Percentiles rank a stretch among this genome's conserved stretches.
Conservation (phyloP, 2,329 filamentous ascomycete genomes). For the Fusarium anguioides region DNA sequence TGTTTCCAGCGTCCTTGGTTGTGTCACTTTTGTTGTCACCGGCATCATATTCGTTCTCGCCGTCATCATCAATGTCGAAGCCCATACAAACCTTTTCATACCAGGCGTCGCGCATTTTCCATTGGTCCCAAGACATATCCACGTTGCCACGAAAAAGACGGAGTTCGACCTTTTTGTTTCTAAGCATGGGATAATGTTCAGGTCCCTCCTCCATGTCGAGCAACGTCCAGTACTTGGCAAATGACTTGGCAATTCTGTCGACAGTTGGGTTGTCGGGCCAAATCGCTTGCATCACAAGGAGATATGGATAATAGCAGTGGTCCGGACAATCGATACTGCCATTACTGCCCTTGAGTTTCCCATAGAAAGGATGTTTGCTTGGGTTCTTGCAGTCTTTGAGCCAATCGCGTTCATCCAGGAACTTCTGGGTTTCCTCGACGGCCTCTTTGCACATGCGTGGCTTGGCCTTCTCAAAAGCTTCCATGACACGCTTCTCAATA, state of each 20-base stretch:
- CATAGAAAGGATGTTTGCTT: not conserved
- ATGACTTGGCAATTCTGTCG: not conserved
- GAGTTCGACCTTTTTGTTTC: not conserved
- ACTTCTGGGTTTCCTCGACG: not conserved
- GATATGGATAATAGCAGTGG: not conserved
- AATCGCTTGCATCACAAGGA: not conserved
- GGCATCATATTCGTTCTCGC: not conserved
- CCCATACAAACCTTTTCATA: not conserved
- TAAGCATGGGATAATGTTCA: not conserved
- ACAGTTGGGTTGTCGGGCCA: not conserved
- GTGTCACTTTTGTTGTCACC: not conserved
- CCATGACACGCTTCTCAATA: not conserved
- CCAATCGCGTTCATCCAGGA: not conserved
- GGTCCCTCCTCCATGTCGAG: no score
- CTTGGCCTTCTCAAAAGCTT: not conserved
- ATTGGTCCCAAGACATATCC: not conserved
- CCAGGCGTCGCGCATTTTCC: not conserved
- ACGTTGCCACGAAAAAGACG: not conserved
- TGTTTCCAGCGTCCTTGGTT: not conserved
- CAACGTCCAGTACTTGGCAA: not conserved
- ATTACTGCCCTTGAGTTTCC: not conserved
- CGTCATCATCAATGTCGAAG: no score
- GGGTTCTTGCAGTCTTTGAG: not conserved
- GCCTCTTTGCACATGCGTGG: not conserved
- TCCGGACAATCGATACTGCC: not conserved